Evolutionary conservation across 208 protist genomes (phyloP), one percentile per base, ranked within the genome.

Genomic region (Angomonas desouzai): DNA sequence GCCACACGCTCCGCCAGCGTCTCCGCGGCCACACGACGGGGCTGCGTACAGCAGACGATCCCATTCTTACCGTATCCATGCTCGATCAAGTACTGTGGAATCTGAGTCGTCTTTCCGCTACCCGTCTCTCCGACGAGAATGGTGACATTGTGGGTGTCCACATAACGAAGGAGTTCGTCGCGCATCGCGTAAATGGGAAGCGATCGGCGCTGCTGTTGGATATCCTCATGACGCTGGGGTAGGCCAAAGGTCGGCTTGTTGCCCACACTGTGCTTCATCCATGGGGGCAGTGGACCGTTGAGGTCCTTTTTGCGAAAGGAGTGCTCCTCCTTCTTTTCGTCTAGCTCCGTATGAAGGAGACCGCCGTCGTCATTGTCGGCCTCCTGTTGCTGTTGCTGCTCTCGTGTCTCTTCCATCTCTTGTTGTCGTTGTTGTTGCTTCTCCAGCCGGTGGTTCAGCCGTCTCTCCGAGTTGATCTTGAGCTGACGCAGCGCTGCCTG

Each of bases 11-110:
- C 97, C 16, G 99, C 97, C 2, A 99, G 96, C 18, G 89, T 97
- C 73, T 99, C 98, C 4, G 99, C 98, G 0, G 98, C 98, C 30
- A 99, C 98, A 66, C 98, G 86, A 18, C 99, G 84, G n/a, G 98
- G 98, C 81, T 99, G 98, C 25, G 98, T 99, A 80, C 98, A 99
- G 62, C 80, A 87, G 45, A 97, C 80, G 34, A 84, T 66, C 34
- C 86, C 89, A 22, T 66, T 70, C 1, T 82, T 79, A 1, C 72
- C 75, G 60, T 93, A 95, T 10, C 92, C 92, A 56, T 87, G 86
- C 74, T 98, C 95, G n/a, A 76, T 77, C 7, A 99, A 69, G 74
- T 98, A 97, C 77, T 98, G 94, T 22, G 92, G 88, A 59, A 98
- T 97, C 72, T 98, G 96, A 55, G 97, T 99, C 30, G 95, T 99